A percentile compares a stretch with the other conserved stretches of the same genome.
Conservation (phyloP, 345 rosid genomes). For the Heritiera littoralis region DNA sequence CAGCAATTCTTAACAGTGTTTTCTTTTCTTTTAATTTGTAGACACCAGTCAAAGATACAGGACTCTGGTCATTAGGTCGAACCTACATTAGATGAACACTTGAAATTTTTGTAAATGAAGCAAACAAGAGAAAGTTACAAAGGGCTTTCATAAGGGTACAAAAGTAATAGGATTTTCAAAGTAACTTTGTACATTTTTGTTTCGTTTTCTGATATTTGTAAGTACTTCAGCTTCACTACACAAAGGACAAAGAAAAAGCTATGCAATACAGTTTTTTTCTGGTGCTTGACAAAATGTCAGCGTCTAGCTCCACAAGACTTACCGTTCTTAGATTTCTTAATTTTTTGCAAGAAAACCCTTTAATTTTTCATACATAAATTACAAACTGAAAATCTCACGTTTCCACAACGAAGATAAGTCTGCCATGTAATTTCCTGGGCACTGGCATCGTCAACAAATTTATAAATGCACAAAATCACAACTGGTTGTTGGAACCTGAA, state of each 20-base stretch:
- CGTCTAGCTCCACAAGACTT: too few species aligned
- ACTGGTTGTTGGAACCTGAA: neutral
- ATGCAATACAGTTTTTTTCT: too few species aligned
- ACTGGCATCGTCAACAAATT: too few species aligned
- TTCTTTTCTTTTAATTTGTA: constrained; percentile 30
- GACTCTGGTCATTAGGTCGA: constrained; percentile 92
- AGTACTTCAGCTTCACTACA: neutral
- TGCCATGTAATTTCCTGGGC: too few species aligned
- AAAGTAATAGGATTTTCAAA: too few species aligned
- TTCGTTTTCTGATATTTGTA: constrained; percentile 7
- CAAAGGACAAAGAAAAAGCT: neutral
- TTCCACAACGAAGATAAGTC: too few species aligned
- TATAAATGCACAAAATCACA: neutral
- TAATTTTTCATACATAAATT: too few species aligned
- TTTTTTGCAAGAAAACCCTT: too few species aligned
- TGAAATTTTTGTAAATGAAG: neutral
- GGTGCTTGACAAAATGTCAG: too few species aligned
- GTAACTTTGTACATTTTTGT: neutral
- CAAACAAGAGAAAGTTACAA: neutral
- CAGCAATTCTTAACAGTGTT: neutral
- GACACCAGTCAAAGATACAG: constrained; percentile 88
- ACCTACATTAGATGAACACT: constrained; percentile 67
- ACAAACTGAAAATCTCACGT: too few species aligned
- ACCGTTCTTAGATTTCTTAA: too few species aligned
- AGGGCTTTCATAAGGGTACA: neutral